phyloP scores from a whole-genome alignment of 2,329 filamentous ascomycete genomes.

The Pyrenophora teres region DNA sequence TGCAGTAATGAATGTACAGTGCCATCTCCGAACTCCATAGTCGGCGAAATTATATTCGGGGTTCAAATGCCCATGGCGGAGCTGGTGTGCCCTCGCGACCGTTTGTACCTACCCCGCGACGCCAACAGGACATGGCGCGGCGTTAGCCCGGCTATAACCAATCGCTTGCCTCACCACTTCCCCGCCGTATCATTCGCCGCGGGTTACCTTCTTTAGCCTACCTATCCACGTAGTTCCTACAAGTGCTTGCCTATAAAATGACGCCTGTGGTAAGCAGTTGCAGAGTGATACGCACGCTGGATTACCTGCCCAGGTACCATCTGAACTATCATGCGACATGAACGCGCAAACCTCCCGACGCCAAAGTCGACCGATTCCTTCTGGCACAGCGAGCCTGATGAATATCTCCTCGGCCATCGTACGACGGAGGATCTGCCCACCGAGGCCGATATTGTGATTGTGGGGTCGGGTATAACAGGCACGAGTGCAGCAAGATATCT shows the following conservation, averaged over 20 bases:
- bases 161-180: not conserved
- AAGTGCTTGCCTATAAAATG: too few relatives aligned
- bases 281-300: too few relatives aligned
- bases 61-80: too few relatives aligned
- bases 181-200: not conserved
- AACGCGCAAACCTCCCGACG: slow-evolving; percentile 59
- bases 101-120: too few relatives aligned
- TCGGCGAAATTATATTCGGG: too few relatives aligned
- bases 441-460: slow-evolving; percentile 69
- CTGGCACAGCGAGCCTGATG: slow-evolving; percentile 73
- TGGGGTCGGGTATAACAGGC: slow-evolving; percentile 80
- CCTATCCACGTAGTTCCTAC: too few relatives aligned
- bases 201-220: too few relatives aligned
- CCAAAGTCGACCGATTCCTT: slow-evolving; percentile 67
- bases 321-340: slow-evolving; percentile 36
- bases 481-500: slow-evolving; percentile 70
- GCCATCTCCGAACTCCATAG: too few relatives aligned
- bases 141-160: not conserved
- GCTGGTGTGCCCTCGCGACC: too few relatives aligned
- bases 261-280: too few relatives aligned
- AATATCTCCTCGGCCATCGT: slow-evolving; percentile 67
- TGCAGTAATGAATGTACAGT: too few relatives aligned
- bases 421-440: slow-evolving; percentile 67
- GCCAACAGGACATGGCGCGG: too few relatives aligned
- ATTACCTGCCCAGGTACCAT: not conserved